These are phyloP conservation scores for Serendipita vermifera DNA, from an alignment of 768 basidiomycete genomes.

Conservation along the genomic window DNA sequence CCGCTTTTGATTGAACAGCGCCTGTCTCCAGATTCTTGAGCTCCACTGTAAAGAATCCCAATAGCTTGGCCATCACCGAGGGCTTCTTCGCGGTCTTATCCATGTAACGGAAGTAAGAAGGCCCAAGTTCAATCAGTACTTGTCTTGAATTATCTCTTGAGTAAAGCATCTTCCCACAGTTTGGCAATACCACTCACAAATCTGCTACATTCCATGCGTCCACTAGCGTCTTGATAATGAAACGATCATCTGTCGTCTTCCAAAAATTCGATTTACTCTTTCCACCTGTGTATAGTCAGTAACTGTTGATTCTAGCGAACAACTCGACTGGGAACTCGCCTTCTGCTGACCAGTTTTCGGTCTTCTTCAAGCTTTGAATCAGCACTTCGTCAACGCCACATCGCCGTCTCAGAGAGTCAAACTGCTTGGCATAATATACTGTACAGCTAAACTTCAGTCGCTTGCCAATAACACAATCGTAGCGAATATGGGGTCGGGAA, in stretches of 20 bases:
- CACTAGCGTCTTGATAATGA: slow-evolving; percentile 75
- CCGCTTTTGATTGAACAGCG: slow-evolving; percentile 48
- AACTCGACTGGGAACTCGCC: slow-evolving; percentile 9
- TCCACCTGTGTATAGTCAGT: slow-evolving; percentile 55
- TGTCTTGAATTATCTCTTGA: slow-evolving; percentile 34
- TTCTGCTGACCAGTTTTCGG: slow-evolving; percentile 54
- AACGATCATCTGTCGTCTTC: slow-evolving; percentile 65
- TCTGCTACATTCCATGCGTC: slow-evolving; percentile 82
- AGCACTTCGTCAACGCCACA: slow-evolving; percentile 46
- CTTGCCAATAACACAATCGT: slow-evolving; percentile 67
- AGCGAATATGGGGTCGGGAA: slow-evolving; percentile 69
- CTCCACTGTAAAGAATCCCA: slow-evolving; percentile 73
- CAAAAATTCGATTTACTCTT: slow-evolving; percentile 74
- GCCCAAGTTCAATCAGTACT: slow-evolving; percentile 62
- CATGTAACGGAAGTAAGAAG: slow-evolving; percentile 70
- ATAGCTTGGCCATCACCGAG: slow-evolving; percentile 61
- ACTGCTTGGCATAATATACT: slow-evolving; percentile 71
- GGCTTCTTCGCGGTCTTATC: slow-evolving; percentile 52
- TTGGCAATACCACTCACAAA: slow-evolving; percentile 37
- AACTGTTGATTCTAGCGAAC: neutral
- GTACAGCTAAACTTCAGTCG: slow-evolving; percentile 66
- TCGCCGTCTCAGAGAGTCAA: slow-evolving; percentile 48
- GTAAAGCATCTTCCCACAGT: neutral
- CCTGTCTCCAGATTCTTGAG: slow-evolving; percentile 61
- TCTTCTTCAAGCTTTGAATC: slow-evolving; percentile 33